phyloP scores from a whole-genome alignment of 495 filamentous ascomycete genomes.

The Schizothecium vesticola region DNA sequence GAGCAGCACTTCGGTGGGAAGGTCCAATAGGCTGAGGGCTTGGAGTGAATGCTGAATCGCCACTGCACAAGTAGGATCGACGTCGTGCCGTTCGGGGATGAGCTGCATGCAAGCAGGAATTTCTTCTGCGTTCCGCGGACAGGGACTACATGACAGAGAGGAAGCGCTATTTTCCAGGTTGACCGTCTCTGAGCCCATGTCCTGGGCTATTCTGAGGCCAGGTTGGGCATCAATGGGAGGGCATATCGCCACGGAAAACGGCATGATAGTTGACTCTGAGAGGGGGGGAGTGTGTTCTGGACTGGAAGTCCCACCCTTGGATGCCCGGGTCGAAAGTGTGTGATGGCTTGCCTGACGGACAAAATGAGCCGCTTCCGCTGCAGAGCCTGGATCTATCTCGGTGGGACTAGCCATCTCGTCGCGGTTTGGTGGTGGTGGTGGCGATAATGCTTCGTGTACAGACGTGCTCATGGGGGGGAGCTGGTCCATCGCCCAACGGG shows the following conservation, averaged over 20 bases:
- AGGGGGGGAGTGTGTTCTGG: background rate
- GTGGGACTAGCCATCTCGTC: background rate
- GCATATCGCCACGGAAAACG: background rate
- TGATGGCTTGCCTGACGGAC: constrained; percentile 20
- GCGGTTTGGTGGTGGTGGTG: background rate
- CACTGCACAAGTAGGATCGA: background rate
- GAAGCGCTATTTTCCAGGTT: background rate
- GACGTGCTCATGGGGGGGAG: background rate
- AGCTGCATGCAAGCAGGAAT: background rate
- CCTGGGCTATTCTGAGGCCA: background rate
- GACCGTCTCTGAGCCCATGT: background rate
- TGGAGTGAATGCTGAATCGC: background rate
- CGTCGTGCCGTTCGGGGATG: background rate
- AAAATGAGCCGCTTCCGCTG: constrained; percentile 16
- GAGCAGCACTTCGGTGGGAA: constrained; percentile 54
- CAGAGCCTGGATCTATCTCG: constrained; percentile 8
- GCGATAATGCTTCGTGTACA: background rate
- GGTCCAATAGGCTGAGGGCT: constrained; percentile 17
- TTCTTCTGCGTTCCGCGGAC: background rate
- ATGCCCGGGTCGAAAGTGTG: constrained; percentile 17
- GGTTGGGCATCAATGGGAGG: constrained; percentile 14
- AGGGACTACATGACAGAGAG: background rate
- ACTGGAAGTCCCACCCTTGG: background rate
- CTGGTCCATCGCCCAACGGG: constrained; percentile 7
- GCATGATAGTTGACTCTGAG: background rate